These are phyloP conservation scores for Tilletia walkeri DNA, from an alignment of 1,284 basidiomycete species.

Conservation along the genomic window DNA sequence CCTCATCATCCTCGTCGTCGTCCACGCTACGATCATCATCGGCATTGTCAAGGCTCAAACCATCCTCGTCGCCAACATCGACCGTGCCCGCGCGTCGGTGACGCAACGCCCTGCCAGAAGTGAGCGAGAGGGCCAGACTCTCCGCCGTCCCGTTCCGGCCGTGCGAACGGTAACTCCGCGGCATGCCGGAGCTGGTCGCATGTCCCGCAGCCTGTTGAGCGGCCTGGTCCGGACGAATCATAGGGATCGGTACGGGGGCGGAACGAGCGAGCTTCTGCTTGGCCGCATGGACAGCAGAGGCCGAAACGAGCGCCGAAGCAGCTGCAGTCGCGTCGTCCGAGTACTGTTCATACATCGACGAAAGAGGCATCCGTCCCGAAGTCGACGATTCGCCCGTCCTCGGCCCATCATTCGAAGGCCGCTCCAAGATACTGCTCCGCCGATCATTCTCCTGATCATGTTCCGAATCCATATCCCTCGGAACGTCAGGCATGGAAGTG, in stretches of 20 bases:
- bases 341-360: constrained; percentile 6
- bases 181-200: not conserved
- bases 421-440: not conserved
- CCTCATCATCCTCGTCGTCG: constrained; percentile 34
- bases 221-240: constrained; percentile 11
- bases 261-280: constrained; percentile 1
- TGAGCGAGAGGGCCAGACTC: constrained; percentile 9
- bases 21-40: not conserved
- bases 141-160: constrained; percentile 14
- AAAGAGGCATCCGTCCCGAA: not conserved
- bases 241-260: constrained; percentile 1
- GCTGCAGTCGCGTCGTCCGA: constrained; percentile 13
- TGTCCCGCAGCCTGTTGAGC: not conserved
- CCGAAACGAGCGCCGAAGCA: not conserved
- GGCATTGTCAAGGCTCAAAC: not conserved
- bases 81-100: constrained; percentile 11
- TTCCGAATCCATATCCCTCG: constrained; percentile 8
- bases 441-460: constrained; percentile 16
- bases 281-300: not conserved
- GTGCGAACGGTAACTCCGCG: constrained; percentile 14
- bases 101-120: constrained; percentile 7
- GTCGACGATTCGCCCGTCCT: not conserved
- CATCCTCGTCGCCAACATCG: constrained; percentile 7
- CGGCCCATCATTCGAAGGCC: not conserved
- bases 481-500: not conserved